Evolutionary conservation across 1,284 basidiomycete species (phyloP), one percentile per base, ranked within the genome.

Genomic region (Cryptococcus sp.): DNA sequence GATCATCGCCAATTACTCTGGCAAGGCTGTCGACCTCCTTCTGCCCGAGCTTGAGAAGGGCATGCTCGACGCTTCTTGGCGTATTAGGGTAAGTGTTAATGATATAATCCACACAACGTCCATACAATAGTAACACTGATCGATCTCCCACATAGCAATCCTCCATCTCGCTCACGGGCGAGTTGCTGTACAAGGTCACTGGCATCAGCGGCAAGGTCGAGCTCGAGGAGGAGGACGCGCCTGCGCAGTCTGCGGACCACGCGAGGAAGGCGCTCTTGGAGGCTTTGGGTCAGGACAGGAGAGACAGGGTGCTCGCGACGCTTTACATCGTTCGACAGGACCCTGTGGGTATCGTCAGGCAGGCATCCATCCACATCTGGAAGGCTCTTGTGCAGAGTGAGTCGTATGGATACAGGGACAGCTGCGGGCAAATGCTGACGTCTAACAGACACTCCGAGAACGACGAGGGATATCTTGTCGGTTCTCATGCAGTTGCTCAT

Each of bases 301-400:
- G 94, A 52, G 91, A 98, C 76, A 85, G 90, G 33, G 91, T 98
- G 45, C 80, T 98, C 44, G 87, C 93, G 3, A 89, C 89, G 1
- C 79, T 98, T 57, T 99, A 95, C 77, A 83, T 98, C 65, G 87
- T 94, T 56, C 87, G 94, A 55, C 96, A 98, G 78, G 96, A 98
- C 76, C 83, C 91, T 24, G 90, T 97, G 66, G 86, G 85, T 49
- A 84, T 87, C 45, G 94, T 98, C 39, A 86, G 96, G 46, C 89
- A 93, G 76, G 86, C 91, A 3, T 91, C 95, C 0, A 85, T 95
- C 54, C 92, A 95, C 63, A 97, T 98, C 63, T 99, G 96, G 96
- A 98, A 98, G 79, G 94, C 91, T 1, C 81, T 98, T 61, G 94
- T 99, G 24, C 85, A 91, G 77, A 98, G 81, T 75, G 77, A 78